Evolutionary conservation across 208 protist genomes (phyloP).

Genomic region (Acanthamoeba sp.): DNA sequence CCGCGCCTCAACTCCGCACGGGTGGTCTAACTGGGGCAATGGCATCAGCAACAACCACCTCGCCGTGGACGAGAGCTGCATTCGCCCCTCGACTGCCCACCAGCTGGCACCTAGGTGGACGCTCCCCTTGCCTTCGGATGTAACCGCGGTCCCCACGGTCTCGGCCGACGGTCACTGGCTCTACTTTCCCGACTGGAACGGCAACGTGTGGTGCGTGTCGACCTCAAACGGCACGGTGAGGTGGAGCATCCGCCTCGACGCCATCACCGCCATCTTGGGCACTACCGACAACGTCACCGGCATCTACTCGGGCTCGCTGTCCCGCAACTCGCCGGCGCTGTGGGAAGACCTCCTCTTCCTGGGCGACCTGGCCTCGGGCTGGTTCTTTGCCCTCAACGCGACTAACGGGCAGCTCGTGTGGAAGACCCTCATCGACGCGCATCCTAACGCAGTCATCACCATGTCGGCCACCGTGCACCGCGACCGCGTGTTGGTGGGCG

Average conservation of each 20-base stretch:
- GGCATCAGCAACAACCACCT: neutral
- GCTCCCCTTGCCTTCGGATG: neutral
- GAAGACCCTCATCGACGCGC: neutral
- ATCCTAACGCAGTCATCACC: neutral
- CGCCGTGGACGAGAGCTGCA: neutral
- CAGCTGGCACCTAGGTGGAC: neutral
- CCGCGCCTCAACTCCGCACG: too few relatives aligned
- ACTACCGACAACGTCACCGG: neutral
- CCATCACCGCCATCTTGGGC: neutral
- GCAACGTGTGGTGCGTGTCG: neutral
- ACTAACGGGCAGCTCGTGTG: neutral
- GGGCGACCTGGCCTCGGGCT: neutral
- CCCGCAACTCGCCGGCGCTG: neutral
- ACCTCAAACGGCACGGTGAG: neutral
- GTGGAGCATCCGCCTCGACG: neutral
- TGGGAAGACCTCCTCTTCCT: neutral
- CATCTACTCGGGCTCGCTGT: neutral
- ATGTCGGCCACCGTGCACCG: neutral
- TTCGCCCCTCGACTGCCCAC: neutral
- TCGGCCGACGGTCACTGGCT: neutral
- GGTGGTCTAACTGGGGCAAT: neutral
- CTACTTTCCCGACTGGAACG: neutral
- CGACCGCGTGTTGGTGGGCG: neutral
- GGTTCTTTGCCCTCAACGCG: neutral
- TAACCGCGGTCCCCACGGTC: neutral